Percentiles rank a stretch among this genome's conserved stretches.
Evolutionary conservation across 495 filamentous ascomycete species (phyloP).

Genomic region (Neurospora cerealis): DNA sequence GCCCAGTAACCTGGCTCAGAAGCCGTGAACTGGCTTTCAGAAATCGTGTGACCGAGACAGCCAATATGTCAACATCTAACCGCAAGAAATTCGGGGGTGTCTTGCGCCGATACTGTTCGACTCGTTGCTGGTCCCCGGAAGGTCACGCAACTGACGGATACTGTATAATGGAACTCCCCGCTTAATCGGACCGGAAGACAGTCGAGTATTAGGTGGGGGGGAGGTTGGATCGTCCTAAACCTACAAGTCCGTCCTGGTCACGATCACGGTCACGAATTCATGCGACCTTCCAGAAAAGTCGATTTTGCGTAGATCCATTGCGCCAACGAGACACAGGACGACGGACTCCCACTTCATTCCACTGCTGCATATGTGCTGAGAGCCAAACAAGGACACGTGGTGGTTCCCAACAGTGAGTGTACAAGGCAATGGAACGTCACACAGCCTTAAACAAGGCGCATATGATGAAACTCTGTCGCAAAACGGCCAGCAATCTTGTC

Average conservation of each 20-base stretch:
- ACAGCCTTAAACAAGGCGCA: background rate
- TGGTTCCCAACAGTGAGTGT: background rate
- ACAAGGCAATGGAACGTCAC: background rate
- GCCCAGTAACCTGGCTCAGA: background rate
- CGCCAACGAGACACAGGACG: background rate
- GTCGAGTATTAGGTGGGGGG: background rate
- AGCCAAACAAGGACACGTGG: slow-evolving; percentile 3
- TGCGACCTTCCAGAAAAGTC: background rate
- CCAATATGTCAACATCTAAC: background rate
- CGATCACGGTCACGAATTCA: background rate
- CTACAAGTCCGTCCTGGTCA: background rate
- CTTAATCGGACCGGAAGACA: background rate
- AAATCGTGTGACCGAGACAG: background rate
- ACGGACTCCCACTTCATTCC: background rate
- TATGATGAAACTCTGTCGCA: background rate
- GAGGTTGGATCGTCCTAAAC: background rate
- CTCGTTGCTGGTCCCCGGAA: background rate
- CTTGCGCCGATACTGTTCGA: background rate
- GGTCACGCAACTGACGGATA: background rate
- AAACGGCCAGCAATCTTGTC: background rate
- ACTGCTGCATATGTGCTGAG: background rate
- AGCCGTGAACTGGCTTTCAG: background rate
- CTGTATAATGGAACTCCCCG: background rate
- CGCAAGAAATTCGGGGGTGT: background rate
- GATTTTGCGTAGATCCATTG: background rate